Conservation (phyloP, 441 rosid genomes). For the California macrophylla region DNA sequence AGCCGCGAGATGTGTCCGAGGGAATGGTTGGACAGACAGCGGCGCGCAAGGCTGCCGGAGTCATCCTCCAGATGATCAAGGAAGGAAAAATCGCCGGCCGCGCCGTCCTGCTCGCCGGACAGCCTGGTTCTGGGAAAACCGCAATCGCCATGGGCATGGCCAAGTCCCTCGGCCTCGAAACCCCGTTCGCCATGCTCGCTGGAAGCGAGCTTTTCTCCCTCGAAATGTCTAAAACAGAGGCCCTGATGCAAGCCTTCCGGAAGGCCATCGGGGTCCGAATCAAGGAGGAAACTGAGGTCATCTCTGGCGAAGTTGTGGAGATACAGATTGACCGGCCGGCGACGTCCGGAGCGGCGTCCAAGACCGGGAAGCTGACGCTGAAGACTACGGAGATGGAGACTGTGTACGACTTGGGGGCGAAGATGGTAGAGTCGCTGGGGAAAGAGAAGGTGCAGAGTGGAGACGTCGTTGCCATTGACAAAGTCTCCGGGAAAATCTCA, state of each 20-base stretch:
- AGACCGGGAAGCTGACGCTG: constrained; percentile 75
- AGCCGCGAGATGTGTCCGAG: constrained; percentile 47
- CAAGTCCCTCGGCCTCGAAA: constrained; percentile 79
- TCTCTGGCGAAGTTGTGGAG: constrained; percentile 89
- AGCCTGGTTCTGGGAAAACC: constrained; percentile 88
- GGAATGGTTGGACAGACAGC: constrained; percentile 81
- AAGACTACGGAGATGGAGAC: constrained; percentile 97
- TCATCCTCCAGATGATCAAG: constrained; percentile 78
- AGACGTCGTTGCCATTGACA: constrained; percentile 79
- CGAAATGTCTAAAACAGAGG: constrained; percentile 89
- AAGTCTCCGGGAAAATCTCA: constrained; percentile 73
- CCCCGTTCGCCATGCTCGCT: constrained; percentile 89
- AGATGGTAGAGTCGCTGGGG: constrained; percentile 77
- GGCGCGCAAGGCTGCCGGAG: constrained; percentile 86
- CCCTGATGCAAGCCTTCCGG: constrained; percentile 67
- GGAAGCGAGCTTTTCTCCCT: constrained; percentile 80
- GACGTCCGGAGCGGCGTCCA: constrained; percentile 60
- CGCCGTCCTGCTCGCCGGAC: constrained; percentile 80
- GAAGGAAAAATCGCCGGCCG: constrained; percentile 88
- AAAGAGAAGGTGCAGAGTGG: constrained; percentile 94
- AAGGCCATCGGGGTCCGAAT: constrained; percentile 81
- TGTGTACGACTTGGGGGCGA: constrained; percentile 74
- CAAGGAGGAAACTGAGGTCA: constrained; percentile 76
- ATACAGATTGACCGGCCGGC: constrained; percentile 81
- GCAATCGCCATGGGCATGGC: constrained; percentile 99